Evolutionary conservation across 2,329 filamentous ascomycete species (phyloP).

Genomic region (Colletotrichum tamarilloi): DNA sequence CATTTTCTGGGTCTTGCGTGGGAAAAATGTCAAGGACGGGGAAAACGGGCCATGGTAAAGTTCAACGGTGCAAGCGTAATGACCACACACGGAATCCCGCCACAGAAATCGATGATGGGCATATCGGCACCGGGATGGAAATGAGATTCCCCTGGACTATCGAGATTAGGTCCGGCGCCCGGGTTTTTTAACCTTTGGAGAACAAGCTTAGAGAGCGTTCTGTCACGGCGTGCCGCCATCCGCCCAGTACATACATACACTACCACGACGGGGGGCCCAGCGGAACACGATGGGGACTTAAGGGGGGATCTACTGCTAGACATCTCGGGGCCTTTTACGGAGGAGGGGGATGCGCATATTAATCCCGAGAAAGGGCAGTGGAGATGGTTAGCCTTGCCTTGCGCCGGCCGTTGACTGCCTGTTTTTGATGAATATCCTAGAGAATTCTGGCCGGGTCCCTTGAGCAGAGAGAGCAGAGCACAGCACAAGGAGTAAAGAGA

Average conservation of each 20-base stretch:
- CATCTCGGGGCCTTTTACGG: slow-evolving; percentile 7
- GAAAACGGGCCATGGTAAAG: not conserved
- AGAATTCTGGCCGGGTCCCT: no score
- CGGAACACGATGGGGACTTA: not conserved
- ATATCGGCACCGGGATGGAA: slow-evolving; percentile 17
- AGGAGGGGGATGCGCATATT: slow-evolving; percentile 19
- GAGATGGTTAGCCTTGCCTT: slow-evolving; percentile 12
- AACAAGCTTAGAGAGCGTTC: not conserved
- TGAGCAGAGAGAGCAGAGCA: no score
- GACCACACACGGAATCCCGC: not conserved
- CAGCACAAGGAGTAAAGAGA: no score
- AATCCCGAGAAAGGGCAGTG: slow-evolving; percentile 26
- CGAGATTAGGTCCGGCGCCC: slow-evolving; percentile 29
- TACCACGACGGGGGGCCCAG: not conserved
- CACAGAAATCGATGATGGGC: slow-evolving; percentile 20
- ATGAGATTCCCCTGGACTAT: slow-evolving; percentile 32
- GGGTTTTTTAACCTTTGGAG: slow-evolving; percentile 21
- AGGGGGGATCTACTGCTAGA: slow-evolving; percentile 23
- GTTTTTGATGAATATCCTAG: not conserved
- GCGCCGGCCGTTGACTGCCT: not conserved
- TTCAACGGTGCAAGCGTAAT: slow-evolving; percentile 4
- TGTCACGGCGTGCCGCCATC: no score
- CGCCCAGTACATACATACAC: no score
- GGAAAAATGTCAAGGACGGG: not conserved
- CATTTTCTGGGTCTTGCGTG: not conserved